Conservation (phyloP, 1,139 yeast genomes). For the Scheffersomyces titani region DNA sequence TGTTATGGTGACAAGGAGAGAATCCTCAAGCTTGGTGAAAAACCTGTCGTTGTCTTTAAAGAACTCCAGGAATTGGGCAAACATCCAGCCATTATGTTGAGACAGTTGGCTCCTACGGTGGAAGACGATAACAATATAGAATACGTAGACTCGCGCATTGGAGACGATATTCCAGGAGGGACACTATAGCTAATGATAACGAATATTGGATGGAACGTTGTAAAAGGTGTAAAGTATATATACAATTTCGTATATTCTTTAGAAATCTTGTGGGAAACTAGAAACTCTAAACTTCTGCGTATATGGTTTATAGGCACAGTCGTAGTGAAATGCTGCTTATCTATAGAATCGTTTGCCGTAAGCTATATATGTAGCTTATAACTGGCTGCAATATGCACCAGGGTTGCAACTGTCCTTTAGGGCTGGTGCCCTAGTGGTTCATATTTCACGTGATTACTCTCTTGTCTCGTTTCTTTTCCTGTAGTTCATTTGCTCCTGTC, state of each 20-base stretch:
- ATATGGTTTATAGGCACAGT: too few relatives aligned
- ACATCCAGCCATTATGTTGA: constrained; percentile 90
- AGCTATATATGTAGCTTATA: too few relatives aligned
- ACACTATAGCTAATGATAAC: constrained; percentile 27
- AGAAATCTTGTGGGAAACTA: too few relatives aligned
- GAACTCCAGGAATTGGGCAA: constrained; percentile 85
- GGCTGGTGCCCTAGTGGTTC: neutral
- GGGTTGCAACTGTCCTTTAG: neutral
- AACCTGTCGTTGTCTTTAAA: constrained; percentile 86
- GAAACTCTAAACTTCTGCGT: too few relatives aligned
- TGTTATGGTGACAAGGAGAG: constrained; percentile 92
- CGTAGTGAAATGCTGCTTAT: neutral
- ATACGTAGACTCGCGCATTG: constrained; percentile 46
- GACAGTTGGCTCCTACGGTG: constrained; percentile 64
- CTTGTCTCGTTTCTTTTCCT: neutral
- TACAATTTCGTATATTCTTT: too few relatives aligned
- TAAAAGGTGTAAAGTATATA: neutral
- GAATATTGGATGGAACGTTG: neutral
- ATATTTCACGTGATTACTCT: neutral
- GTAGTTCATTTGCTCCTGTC: neutral
- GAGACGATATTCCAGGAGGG: constrained; percentile 59
- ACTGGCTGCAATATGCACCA: neutral
- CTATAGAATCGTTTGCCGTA: neutral
- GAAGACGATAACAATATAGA: constrained; percentile 33
- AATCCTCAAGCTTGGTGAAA: constrained; percentile 78